Evolutionary conservation across 1,284 basidiomycete genomes (phyloP).

Genomic region (Cryptococcus jaspeensis): DNA sequence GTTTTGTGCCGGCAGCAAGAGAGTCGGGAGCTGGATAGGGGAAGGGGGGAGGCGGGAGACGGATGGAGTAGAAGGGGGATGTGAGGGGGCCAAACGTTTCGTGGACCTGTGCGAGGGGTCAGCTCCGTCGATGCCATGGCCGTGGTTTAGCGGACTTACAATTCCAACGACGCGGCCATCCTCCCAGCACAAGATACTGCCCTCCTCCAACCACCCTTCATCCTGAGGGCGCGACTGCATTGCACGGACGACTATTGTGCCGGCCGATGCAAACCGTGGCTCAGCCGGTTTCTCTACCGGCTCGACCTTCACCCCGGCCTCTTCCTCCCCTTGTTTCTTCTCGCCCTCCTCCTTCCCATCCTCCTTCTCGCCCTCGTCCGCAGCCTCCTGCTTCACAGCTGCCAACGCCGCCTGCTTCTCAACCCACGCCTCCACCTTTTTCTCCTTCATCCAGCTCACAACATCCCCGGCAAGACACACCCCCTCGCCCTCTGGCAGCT

Average conservation of each 20-base stretch:
- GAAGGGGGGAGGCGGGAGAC: constrained; percentile 48
- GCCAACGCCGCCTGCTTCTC: constrained; percentile 17
- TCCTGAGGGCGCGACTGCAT: constrained; percentile 33
- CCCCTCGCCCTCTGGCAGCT: constrained; percentile 38
- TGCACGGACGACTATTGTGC: constrained; percentile 52
- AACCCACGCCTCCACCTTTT: constrained; percentile 40
- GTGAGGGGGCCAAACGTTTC: constrained; percentile 60
- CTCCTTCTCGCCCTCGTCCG: not conserved
- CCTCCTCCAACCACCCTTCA: constrained; percentile 55
- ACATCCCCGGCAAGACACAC: constrained; percentile 51
- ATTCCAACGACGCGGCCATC: constrained; percentile 56
- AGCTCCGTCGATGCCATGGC: not conserved
- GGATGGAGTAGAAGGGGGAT: constrained; percentile 55
- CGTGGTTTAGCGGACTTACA: constrained; percentile 35
- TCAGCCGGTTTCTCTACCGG: not conserved
- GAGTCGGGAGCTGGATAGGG: constrained; percentile 33
- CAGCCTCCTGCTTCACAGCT: constrained; percentile 1
- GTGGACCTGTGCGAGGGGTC: constrained; percentile 45
- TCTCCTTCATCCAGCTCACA: constrained; percentile 49
- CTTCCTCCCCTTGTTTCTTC: not conserved
- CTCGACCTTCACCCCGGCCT: not conserved
- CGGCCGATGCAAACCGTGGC: constrained; percentile 45
- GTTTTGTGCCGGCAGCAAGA: constrained; percentile 32
- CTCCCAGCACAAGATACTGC: constrained; percentile 54
- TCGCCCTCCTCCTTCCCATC: constrained; percentile 1